Conservation (phyloP, 1,284 basidiomycete genomes). For the Irpex lacteus region DNA sequence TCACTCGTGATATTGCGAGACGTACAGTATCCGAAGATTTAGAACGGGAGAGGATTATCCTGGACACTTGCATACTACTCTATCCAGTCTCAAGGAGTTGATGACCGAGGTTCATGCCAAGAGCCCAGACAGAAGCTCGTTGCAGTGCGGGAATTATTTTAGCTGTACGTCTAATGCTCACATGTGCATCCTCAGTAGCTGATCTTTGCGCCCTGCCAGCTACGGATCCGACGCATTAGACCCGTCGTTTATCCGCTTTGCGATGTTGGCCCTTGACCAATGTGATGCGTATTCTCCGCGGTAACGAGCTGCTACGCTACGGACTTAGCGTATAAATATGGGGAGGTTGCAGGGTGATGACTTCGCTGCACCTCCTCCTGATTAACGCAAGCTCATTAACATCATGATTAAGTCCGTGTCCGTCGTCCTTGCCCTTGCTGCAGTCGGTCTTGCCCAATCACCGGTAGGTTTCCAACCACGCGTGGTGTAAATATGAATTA, state of each 20-base stretch:
- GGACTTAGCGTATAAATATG: neutral
- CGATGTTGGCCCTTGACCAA: neutral
- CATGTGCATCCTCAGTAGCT: neutral
- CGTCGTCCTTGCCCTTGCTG: conserved; percentile 20
- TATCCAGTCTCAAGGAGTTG: neutral
- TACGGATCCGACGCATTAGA: neutral
- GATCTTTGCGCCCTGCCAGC: neutral
- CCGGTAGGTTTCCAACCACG: conserved; percentile 9
- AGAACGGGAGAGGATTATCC: neutral
- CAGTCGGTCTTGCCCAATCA: conserved; percentile 23
- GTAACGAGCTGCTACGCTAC: neutral
- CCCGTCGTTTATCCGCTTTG: neutral
- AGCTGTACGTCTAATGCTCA: neutral
- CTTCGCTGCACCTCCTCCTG: neutral
- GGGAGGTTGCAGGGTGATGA: neutral
- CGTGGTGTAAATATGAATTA: neutral
- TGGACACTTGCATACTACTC: neutral
- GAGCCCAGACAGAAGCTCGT: neutral
- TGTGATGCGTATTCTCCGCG: neutral
- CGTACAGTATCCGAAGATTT: neutral
- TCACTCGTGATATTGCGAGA: neutral
- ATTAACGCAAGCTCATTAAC: neutral
- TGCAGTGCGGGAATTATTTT: neutral
- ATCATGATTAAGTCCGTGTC: conserved; percentile 24
- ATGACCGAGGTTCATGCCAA: neutral